phyloP scores from a whole-genome alignment of 2,329 filamentous ascomycete species.

The Trichothecium roseum region DNA sequence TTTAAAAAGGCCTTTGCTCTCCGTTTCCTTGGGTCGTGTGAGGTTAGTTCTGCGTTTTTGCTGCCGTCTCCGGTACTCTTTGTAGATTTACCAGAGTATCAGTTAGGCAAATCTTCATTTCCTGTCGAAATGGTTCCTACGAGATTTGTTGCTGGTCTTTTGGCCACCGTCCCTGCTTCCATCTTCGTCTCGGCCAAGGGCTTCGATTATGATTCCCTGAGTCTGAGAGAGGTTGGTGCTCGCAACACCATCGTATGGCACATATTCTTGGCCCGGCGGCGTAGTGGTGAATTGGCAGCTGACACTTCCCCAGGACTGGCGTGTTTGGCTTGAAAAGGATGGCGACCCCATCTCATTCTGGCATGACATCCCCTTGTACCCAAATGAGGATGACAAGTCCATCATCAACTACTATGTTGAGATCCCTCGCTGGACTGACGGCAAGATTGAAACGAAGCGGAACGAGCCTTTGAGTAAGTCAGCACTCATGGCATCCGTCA shows the following conservation, averaged over 20 bases:
- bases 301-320: constrained; percentile 22
- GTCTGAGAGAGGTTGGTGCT: constrained; percentile 23
- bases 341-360: constrained; percentile 28
- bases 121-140: constrained; percentile 3
- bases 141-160: constrained; percentile 1
- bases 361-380: constrained; percentile 30
- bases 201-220: constrained; percentile 18
- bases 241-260: constrained; percentile 23
- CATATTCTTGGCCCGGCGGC: background rate
- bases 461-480: constrained; percentile 25
- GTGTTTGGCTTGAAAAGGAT: constrained; percentile 27
- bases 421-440: constrained; percentile 30
- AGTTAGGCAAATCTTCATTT: too few relatives aligned
- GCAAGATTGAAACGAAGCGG: constrained; percentile 27
- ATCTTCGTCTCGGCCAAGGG: constrained; percentile 3
- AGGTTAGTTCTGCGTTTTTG: too few relatives aligned
- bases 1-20: too few relatives aligned
- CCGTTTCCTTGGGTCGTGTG: too few relatives aligned
- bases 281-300: background rate
- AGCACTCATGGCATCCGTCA: background rate
- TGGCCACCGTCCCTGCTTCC: constrained; percentile 5
- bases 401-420: constrained; percentile 29
- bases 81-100: too few relatives aligned
- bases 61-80: too few relatives aligned
- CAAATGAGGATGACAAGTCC: constrained; percentile 19